phyloP scores from a whole-genome alignment of 345 rosid species.

The Hypericum androsaemum region DNA sequence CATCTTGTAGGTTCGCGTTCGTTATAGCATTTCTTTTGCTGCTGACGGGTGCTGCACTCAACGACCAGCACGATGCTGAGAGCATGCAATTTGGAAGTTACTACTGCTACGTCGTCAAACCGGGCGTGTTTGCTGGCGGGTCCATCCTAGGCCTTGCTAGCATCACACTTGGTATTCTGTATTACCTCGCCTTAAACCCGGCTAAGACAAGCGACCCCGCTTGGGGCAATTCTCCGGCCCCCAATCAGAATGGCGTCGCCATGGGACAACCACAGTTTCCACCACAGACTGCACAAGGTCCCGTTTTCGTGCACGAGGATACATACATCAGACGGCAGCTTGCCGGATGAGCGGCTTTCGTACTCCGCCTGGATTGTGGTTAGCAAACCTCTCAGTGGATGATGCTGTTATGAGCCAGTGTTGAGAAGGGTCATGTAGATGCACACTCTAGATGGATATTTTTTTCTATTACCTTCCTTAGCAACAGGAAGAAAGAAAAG shows the following conservation, averaged over 20 bases:
- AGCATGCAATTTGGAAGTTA: slow-evolving; percentile 32
- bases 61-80: slow-evolving; percentile 49
- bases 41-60: slow-evolving; percentile 73
- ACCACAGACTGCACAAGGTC: slow-evolving; percentile 36
- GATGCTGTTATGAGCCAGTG: too few species aligned
- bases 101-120: slow-evolving; percentile 72
- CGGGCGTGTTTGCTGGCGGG: slow-evolving; percentile 76
- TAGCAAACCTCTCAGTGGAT: too few species aligned
- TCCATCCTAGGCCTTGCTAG: slow-evolving; percentile 52
- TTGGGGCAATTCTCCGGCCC: slow-evolving; percentile 18
- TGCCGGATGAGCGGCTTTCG: slow-evolving; percentile 27
- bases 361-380: too few species aligned
- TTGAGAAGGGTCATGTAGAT: too few species aligned
- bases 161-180: slow-evolving; percentile 52
- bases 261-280: slow-evolving; percentile 76
- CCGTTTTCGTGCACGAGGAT: slow-evolving; percentile 74
- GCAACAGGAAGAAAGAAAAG: too few species aligned
- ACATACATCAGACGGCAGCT: slow-evolving; percentile 64
- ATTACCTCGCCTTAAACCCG: slow-evolving; percentile 43
- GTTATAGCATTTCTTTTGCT: slow-evolving; percentile 62
- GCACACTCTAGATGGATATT: too few species aligned
- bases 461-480: too few species aligned
- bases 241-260: slow-evolving; percentile 33
- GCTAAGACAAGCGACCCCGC: slow-evolving; percentile 25
- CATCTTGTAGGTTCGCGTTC: slow-evolving; percentile 65